Base-by-base conservation (phyloP, 352 stramenopile species). In the Elongisporangium undulatum region DNA sequence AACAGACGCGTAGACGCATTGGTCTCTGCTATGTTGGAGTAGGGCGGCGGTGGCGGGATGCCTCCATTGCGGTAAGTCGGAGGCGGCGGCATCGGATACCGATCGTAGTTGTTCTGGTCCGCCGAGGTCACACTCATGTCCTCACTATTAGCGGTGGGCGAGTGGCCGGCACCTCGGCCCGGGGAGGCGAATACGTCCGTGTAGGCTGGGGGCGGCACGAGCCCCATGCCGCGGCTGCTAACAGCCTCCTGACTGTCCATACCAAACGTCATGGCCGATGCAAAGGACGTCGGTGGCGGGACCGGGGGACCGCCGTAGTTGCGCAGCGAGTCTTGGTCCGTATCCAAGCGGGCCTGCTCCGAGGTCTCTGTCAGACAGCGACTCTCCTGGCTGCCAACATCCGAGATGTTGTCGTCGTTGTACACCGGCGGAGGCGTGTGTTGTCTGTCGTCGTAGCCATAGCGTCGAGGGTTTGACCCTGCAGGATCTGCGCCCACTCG, bases 21-120 rank as follows among this genome's bases (percentile, higher is more conserved):
- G 0, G 24, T 22, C 57, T 61, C 16, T 9, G 16, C 51, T 49
- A 85, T 63, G 50, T 85, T 73, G 55, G 73, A 62, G 64, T 89
- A 89, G 8, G 73, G 60, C 5, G 79, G 77, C 23, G 78, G 78
- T 41, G 79, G 73, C 5, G 71, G 66, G 19, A 85, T 45, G 3
- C 34, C 34, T 45, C 34, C 34, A 17, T 45, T 45, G 34, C 34
- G 34, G 17, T 45, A 45, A 1, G 34, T 45, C 34, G 29, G 29
- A 41, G 29, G 49, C 5, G 38, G 39, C n/a, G 53, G 53, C 10
- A 51, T 19, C 19, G 53, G n/a, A 49, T 29, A 51, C 48, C 15
- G 16, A 49, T 39, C 34, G 34, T 45, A 45, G 24, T 41, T 34
- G 19, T 17, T 49, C 38, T 53, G 51, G 19, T 56, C 21, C 22